phyloP scores from a whole-genome alignment of 2,329 filamentous ascomycete species.

The Talaromyces rugulosus region DNA sequence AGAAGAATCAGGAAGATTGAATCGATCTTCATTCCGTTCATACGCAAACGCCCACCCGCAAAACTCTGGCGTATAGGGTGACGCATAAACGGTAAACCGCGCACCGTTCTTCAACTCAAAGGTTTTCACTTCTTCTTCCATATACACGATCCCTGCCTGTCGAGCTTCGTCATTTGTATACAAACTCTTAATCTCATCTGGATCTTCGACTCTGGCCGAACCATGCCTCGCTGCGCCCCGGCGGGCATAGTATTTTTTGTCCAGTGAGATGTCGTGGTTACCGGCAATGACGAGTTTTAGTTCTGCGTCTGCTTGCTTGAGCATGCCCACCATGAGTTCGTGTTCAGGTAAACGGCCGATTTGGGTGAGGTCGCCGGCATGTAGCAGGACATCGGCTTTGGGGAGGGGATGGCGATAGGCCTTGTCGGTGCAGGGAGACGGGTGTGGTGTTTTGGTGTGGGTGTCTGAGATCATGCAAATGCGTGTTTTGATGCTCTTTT shows the following conservation, averaged over 20 bases:
- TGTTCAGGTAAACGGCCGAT: conserved; percentile 48
- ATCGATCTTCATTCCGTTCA: conserved; percentile 47
- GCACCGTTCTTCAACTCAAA: conserved; percentile 48
- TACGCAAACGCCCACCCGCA: conserved; percentile 56
- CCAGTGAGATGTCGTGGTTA: conserved; percentile 59
- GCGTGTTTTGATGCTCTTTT: conserved; percentile 31
- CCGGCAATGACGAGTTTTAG: conserved; percentile 61
- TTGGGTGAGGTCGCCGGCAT: conserved; percentile 57
- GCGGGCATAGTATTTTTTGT: conserved; percentile 44
- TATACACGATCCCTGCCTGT: conserved; percentile 47
- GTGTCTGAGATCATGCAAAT: conserved; percentile 43
- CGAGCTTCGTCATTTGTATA: conserved; percentile 45
- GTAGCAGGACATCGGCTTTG: conserved; percentile 50
- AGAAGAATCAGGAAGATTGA: conserved; percentile 36
- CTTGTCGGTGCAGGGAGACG: conserved; percentile 16
- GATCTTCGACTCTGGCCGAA: conserved; percentile 13
- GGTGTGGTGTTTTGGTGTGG: conserved; percentile 27
- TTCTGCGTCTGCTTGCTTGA: conserved; percentile 47
- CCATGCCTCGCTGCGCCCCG: conserved; percentile 26
- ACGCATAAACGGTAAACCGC: conserved; percentile 49
- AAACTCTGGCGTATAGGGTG: conserved; percentile 53
- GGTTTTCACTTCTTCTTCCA: conserved; percentile 51
- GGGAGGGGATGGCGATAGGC: conserved; percentile 45
- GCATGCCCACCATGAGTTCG: conserved; percentile 42
- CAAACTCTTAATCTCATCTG: conserved; percentile 37